Evolutionary conservation across 208 protist genomes (phyloP), one percentile per base, ranked within the genome.

Genomic region (Leishmania lainsoni): DNA sequence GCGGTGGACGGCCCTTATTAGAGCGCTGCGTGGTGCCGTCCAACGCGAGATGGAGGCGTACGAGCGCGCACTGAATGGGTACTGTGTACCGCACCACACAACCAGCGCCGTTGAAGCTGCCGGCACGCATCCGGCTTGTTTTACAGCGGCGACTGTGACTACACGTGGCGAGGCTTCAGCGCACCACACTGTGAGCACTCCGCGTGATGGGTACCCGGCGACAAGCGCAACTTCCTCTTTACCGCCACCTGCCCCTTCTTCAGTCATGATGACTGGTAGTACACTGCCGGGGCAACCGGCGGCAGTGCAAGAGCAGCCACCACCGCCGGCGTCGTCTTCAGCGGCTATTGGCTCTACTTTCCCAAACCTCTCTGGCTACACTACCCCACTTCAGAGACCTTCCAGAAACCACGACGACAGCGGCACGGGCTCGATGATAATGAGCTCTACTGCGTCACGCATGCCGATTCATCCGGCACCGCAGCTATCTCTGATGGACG

Each of bases 21-120:
- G 49, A n/a, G 78, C 59, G 16, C 84, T 90, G 39, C 77, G 82
- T 45, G 54, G 72, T 5, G 58, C 78, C 2, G 81, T 81, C 2
- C 66, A 81, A 51, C 81, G 81, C 39, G 83, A 87, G 63, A 83
- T 71, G 78, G 80, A 82, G 35, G n/a, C 32, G 22, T 88, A 84
- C 63, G 74, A 84, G 82, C 79, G 81, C 22, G 77, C 65, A 49
- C n/a, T 83, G 42, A 63, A 84, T 32, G 63, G 80, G 5, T 79
- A 61, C 20, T 16, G n/a, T n/a, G 17, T 22, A 29, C 58, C 29
- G 45, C 10, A 42, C 10, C 10, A 48, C 42, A 29, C 42, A 22
- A 8, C 51, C 59, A 79, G 75, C 48, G n/a, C 10, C 29, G 59
- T 35, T 68, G 56, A 12, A 16, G 59, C 61, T 39, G 42, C 39